Percentiles rank a stretch among this genome's conserved stretches.
phyloP scores from a whole-genome alignment of 805 yeast genomes.

The Cyberlindnera mycetangii region DNA sequence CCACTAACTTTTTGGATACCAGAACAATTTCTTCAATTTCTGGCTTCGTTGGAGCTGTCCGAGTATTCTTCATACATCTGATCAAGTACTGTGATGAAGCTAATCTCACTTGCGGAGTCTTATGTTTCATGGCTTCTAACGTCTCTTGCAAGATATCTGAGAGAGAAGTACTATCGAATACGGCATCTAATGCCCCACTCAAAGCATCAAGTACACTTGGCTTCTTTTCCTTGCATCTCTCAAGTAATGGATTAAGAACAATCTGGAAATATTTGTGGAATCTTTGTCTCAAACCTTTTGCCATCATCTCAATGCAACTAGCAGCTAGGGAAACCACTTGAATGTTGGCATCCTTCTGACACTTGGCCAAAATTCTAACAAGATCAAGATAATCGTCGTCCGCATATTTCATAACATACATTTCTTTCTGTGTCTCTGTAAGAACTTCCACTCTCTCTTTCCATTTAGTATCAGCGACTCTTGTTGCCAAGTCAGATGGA shows the following conservation, averaged over 20 bases:
- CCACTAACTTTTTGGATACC: slow-evolving; percentile 56
- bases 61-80: slow-evolving; percentile 55
- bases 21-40: slow-evolving; percentile 60
- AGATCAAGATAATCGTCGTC: slow-evolving; percentile 64
- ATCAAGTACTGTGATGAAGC: slow-evolving; percentile 65
- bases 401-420: slow-evolving; percentile 53
- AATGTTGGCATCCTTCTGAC: slow-evolving; percentile 84
- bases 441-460: slow-evolving; percentile 86
- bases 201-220: slow-evolving; percentile 71
- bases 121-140: slow-evolving; percentile 60
- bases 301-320: slow-evolving; percentile 55
- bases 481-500: slow-evolving; percentile 57
- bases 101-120: slow-evolving; percentile 78
- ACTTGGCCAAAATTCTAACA: slow-evolving; percentile 60
- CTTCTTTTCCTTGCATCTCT: slow-evolving; percentile 87
- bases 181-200: slow-evolving; percentile 59
- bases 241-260: slow-evolving; percentile 63
- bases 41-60: slow-evolving; percentile 42
- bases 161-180: slow-evolving; percentile 50
- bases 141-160: slow-evolving; percentile 59
- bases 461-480: slow-evolving; percentile 72
- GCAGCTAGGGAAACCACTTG: slow-evolving; percentile 83
- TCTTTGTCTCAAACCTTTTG: slow-evolving; percentile 58
- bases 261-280: slow-evolving; percentile 53
- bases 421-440: slow-evolving; percentile 51